Evolutionary conservation across 805 yeast species (phyloP).

Genomic region (Sungouiozyma intestinalis): DNA sequence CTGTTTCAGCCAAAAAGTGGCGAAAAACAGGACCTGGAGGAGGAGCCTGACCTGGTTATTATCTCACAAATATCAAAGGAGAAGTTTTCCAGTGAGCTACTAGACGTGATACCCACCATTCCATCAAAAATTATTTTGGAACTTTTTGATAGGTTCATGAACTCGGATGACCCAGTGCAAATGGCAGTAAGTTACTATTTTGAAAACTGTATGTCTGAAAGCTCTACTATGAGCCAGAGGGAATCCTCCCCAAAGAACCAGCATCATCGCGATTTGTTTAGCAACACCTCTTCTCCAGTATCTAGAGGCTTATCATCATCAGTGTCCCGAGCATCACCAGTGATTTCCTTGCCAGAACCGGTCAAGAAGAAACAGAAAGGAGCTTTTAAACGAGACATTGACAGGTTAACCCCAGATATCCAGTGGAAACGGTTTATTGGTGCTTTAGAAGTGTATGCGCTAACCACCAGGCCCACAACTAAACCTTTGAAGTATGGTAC

Average conservation of each 20-base stretch:
- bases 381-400: slow-evolving; percentile 3
- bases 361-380: slow-evolving; percentile 4
- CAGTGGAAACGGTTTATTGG: slow-evolving; percentile 47
- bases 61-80: slow-evolving; percentile 2
- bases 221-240: background rate
- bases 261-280: background rate
- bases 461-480: slow-evolving; percentile 61
- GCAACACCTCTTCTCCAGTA: background rate
- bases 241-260: background rate
- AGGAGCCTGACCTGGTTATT: slow-evolving; percentile 1
- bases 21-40: slow-evolving; percentile 2
- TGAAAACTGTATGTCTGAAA: slow-evolving; percentile 16
- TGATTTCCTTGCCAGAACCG: background rate
- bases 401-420: slow-evolving; percentile 9
- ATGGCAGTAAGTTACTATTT: slow-evolving; percentile 34
- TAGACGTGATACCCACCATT: slow-evolving; percentile 30
- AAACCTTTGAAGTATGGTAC: slow-evolving; percentile 37
- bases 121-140: slow-evolving; percentile 10
- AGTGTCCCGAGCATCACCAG: background rate
- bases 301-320: background rate
- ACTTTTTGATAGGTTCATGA: slow-evolving; percentile 24
- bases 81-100: slow-evolving; percentile 26
- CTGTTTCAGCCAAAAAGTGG: slow-evolving; percentile 7
- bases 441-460: slow-evolving; percentile 46
- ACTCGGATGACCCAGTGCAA: slow-evolving; percentile 22